Base-by-base conservation (phyloP, 306 rosid species). In the Cucurbita maxima region DNA sequence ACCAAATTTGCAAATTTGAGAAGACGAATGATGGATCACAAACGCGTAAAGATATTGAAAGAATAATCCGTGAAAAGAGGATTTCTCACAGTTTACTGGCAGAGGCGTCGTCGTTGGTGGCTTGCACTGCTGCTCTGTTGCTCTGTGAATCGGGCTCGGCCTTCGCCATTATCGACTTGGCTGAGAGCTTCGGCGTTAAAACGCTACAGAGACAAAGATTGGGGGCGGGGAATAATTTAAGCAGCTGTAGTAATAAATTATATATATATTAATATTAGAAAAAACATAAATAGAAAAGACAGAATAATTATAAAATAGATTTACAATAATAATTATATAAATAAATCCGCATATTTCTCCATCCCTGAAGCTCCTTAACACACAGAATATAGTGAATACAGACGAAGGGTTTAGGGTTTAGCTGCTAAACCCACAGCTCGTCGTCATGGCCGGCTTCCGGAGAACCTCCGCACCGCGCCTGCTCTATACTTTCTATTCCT, bases 81-180 rank as follows among this genome's bases (percentile, higher is more conserved):
- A 13, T n/a, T 3, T 20, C 82, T 73, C 41, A 86, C 94, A 88
- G 73, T 88, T 88, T 86, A 83, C 90, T 86, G 77, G 94, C 89
- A 10, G 89, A 86, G 70, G 90, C 94, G 75, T 88, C 94, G 79
- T 88, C 94, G 78, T 88, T 88, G 71, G 94, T 88, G 75, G 89
- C 94, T 70, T 86, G 94, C 60, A 88, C 89, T 1, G 87, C 90
- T 73, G 77, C 89, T 64, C 61, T 83, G 80, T 78, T 86, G 82
- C 89, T 86, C 69, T 68, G 87, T 4, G 90, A 82, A 81, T 84
- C 92, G 37, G 78, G 47, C 19, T 54, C 72, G 7, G 66, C 40
- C 72, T 67, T 81, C 78, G 82, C 79, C 89, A 81, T 83, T 44
- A 30, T 52, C 63, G 20, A 34, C 10, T 52, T 13, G 70, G 48